phyloP scores from a whole-genome alignment of 2,329 filamentous ascomycete species.

The Hypoxylon sp. region DNA sequence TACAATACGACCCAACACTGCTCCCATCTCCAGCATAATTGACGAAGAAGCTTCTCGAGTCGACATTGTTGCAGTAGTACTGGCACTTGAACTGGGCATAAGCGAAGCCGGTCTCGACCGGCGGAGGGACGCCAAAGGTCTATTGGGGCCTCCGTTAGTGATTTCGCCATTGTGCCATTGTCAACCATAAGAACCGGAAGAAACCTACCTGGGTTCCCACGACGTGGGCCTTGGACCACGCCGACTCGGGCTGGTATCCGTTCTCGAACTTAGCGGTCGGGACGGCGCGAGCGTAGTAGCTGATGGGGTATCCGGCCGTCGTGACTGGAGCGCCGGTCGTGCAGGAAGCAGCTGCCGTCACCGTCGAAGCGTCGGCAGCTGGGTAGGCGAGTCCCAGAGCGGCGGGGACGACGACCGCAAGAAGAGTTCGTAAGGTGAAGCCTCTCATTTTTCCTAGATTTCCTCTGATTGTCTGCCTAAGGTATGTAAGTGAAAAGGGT shows the following conservation, averaged over 20 bases:
- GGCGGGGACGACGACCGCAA: constrained; percentile 23
- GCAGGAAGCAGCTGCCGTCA: constrained; percentile 40
- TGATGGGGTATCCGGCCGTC: constrained; percentile 53
- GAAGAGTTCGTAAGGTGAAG: constrained; percentile 18
- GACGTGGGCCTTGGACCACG: constrained; percentile 50
- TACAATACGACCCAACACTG: constrained; percentile 46
- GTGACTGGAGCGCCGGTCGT: constrained; percentile 48
- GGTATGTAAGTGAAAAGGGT: neutral
- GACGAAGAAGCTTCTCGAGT: constrained; percentile 52
- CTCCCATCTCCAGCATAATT: constrained; percentile 41
- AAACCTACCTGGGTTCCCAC: constrained; percentile 50
- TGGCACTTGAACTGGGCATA: constrained; percentile 56
- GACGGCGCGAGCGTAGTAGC: constrained; percentile 49
- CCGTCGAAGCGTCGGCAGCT: constrained; percentile 26
- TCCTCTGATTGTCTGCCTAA: neutral
- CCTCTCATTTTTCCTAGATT: constrained; percentile 24
- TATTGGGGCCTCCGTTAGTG: constrained; percentile 21
- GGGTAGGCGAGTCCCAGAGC: constrained; percentile 37
- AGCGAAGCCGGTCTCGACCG: constrained; percentile 52
- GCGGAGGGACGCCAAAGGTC: constrained; percentile 51
- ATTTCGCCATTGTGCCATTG: neutral
- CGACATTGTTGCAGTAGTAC: constrained; percentile 51
- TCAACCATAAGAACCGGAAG: neutral
- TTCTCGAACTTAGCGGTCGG: constrained; percentile 40
- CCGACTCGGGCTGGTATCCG: constrained; percentile 50